Conservation (phyloP, 192 early-diverging fungal genomes). For the Backusella sp. region DNA sequence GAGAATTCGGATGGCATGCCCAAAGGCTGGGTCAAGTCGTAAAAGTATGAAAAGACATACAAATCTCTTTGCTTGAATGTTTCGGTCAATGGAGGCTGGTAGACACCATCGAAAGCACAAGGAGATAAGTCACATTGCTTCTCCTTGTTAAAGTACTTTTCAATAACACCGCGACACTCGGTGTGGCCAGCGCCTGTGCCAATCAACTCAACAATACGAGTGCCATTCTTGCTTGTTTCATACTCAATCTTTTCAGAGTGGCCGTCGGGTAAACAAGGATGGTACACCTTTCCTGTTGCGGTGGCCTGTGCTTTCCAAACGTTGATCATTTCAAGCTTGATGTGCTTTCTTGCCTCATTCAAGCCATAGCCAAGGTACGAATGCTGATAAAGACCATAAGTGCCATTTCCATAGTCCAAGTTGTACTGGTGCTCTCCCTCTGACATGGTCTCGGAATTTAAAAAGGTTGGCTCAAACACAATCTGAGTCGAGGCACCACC, state of each 20-base stretch:
- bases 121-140: constrained; percentile 55
- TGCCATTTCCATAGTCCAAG: constrained; percentile 67
- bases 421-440: constrained; percentile 74
- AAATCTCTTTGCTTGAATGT: constrained; percentile 77
- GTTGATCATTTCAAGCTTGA: constrained; percentile 56
- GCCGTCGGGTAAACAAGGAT: constrained; percentile 70
- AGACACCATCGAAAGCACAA: constrained; percentile 92
- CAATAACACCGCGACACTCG: constrained; percentile 51
- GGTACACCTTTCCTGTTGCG: constrained; percentile 44
- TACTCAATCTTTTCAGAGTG: constrained; percentile 45
- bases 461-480: constrained; percentile 87
- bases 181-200: constrained; percentile 58
- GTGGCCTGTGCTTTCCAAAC: constrained; percentile 28
- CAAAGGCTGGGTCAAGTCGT: constrained; percentile 78
- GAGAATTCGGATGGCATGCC: constrained; percentile 73
- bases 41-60: constrained; percentile 96
- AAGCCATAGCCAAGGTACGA: constrained; percentile 94
- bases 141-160: constrained; percentile 76
- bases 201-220: constrained; percentile 36
- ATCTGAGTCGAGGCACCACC: constrained; percentile 99
- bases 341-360: constrained; percentile 77
- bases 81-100: constrained; percentile 76
- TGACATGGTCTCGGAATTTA: constrained; percentile 34
- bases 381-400: constrained; percentile 91
- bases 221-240: background rate